These are phyloP conservation scores for Elaeagnus macrophylla DNA, from an alignment of 306 rosid species.

Conservation along the genomic window DNA sequence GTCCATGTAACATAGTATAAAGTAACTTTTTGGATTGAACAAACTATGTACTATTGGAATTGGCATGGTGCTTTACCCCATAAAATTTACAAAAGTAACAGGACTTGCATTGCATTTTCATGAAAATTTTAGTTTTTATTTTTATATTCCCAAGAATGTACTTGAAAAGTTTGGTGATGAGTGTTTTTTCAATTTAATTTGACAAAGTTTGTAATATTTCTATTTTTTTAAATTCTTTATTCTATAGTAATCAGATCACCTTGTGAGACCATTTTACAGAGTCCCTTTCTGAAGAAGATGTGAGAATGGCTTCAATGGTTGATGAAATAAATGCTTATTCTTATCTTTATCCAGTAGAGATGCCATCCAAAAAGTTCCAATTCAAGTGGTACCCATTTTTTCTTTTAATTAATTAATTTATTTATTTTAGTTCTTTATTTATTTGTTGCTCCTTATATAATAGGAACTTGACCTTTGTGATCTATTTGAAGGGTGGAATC, in stretches of 20 bases:
- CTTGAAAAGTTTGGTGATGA: no score
- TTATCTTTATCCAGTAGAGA: constrained; percentile 64
- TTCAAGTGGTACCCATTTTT: constrained; percentile 64
- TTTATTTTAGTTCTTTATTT: constrained; percentile 2
- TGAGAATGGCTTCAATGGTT: constrained; percentile 45
- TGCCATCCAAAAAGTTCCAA: constrained; percentile 53
- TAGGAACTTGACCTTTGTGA: constrained; percentile 33
- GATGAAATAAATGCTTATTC: constrained; percentile 81
- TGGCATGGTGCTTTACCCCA: no score
- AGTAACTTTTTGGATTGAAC: no score
- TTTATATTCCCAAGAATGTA: no score
- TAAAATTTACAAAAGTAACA: no score
- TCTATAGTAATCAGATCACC: no score
- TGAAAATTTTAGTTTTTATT: no score
- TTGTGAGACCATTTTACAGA: constrained; percentile 32
- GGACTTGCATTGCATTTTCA: no score
- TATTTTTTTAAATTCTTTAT: not conserved
- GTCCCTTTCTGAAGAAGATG: constrained; percentile 56
- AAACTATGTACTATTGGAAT: no score
- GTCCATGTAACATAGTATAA: no score
- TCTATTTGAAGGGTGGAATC: constrained; percentile 84
- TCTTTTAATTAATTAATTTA: not conserved
- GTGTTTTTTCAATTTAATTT: no score
- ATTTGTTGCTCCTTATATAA: constrained; percentile 7
- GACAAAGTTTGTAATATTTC: not conserved